phyloP scores from a whole-genome alignment of 768 basidiomycete species.

The Tylopilus felleus region DNA sequence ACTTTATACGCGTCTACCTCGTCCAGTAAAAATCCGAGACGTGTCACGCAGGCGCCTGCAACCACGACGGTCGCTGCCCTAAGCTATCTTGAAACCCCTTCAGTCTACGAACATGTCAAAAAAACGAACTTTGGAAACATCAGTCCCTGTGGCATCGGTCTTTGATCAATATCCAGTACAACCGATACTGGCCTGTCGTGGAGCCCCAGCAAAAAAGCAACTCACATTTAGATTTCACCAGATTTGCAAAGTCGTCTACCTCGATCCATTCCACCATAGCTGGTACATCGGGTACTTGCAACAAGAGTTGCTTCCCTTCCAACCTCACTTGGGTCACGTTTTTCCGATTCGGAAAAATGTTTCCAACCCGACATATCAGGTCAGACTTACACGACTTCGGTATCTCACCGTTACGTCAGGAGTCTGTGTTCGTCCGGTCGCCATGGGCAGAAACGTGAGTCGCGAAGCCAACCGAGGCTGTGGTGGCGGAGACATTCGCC shows the following conservation, averaged over 20 bases:
- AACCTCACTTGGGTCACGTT: slow-evolving; percentile 90
- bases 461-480: slow-evolving; percentile 22
- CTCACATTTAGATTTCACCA: background rate
- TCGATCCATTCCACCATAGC: slow-evolving; percentile 96
- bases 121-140: slow-evolving; percentile 66
- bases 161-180: slow-evolving; percentile 85
- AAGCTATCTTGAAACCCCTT: slow-evolving; percentile 10
- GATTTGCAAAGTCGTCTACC: slow-evolving; percentile 41
- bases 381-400: slow-evolving; percentile 47
- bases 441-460: slow-evolving; percentile 21
- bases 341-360: slow-evolving; percentile 89
- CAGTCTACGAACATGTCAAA: background rate
- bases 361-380: slow-evolving; percentile 79
- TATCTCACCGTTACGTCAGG: slow-evolving; percentile 25
- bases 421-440: slow-evolving; percentile 11
- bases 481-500: slow-evolving; percentile 8
- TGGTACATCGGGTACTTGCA: slow-evolving; percentile 82
- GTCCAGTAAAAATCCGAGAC: background rate
- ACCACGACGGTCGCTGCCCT: background rate
- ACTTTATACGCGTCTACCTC: background rate
- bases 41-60: background rate
- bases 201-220: slow-evolving; percentile 52
- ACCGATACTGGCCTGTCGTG: slow-evolving; percentile 94
- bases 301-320: slow-evolving; percentile 94
- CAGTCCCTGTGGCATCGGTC: slow-evolving; percentile 89